Base-by-base conservation (phyloP, 495 filamentous ascomycete genomes). In the Filosporella fistucella region DNA sequence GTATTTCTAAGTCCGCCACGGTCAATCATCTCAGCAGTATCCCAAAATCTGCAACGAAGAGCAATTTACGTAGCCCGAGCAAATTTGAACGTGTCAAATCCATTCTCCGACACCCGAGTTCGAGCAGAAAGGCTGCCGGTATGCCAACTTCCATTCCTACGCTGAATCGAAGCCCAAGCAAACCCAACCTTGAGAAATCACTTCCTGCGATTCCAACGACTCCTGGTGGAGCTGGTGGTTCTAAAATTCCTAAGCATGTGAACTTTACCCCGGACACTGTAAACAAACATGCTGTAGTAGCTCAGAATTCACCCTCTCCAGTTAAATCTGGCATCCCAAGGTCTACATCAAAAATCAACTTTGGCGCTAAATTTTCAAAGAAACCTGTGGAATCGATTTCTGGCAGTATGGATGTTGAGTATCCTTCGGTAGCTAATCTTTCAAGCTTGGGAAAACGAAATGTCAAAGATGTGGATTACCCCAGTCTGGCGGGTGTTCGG, bases 71-170 rank as follows among this genome's bases (percentile, higher is more conserved):
- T 9, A 57, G 49, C 26, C 58, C 58, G 14, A 32, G 66, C 54
- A 65, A 64, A 39, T 63, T 76, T 55, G 71, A 68, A 54, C 69
- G 62, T 47, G 64, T 76, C 53, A 76, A 71, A 45, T 74, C 73
- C 24, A 69, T 77, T 42, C 57, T 77, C 18, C 63, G 65, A 61
- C 67, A 63, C 46, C 55, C 40, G 39, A 33, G 55, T 60, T 20
- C 72, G 66, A 0, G 66, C 62, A 55, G 71, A 64, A 50, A 60
- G 55, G 30, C 59, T 71, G 20, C 70, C 65, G 5, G 48, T 63
- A 22, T 63, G 7, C 22, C 40, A 14, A 48, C 51, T 9, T 43
- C 42, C 5, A 56, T 54, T 45, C 47, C 70, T 14, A 42, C 62
- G 6, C 50, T 56, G 14, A 63, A 63, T n/a, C 68, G 69, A 57